Evolutionary conservation across 257 asterid genomes (phyloP).

Genomic region (Solanum pimpinellifolium): DNA sequence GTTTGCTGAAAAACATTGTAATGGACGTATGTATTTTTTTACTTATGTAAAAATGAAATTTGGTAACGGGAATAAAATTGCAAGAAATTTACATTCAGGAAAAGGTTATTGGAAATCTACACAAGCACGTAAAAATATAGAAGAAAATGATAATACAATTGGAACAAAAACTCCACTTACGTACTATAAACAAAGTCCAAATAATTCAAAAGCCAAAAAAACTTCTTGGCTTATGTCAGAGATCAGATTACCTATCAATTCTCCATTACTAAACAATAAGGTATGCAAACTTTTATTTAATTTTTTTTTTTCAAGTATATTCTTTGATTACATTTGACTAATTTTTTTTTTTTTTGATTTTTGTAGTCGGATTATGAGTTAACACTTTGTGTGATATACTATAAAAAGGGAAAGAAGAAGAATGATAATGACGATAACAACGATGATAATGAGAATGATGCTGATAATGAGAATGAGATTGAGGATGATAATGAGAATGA

Average conservation of each 20-base stretch:
- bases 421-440: not conserved
- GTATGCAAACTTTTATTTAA: not conserved
- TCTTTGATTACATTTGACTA: not conserved
- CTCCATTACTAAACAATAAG: not conserved
- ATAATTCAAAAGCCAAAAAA: not conserved
- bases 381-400: not conserved
- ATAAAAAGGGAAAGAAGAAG: not conserved
- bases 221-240: conserved; percentile 4
- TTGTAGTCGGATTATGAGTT: not conserved
- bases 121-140: not conserved
- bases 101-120: not conserved
- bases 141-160: not conserved
- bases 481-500: not conserved
- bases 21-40: not conserved
- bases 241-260: not conserved
- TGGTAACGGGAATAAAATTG: not conserved
- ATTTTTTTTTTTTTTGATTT: fast-evolving
- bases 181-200: not conserved
- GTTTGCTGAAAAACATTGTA: not conserved
- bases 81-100: not conserved
- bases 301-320: not conserved
- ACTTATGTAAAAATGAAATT: not conserved
- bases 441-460: not conserved
- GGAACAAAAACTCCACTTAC: not conserved
- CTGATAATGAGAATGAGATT: not conserved